Conservation (phyloP, 805 yeast species). For the Citeromyces matritensis region DNA sequence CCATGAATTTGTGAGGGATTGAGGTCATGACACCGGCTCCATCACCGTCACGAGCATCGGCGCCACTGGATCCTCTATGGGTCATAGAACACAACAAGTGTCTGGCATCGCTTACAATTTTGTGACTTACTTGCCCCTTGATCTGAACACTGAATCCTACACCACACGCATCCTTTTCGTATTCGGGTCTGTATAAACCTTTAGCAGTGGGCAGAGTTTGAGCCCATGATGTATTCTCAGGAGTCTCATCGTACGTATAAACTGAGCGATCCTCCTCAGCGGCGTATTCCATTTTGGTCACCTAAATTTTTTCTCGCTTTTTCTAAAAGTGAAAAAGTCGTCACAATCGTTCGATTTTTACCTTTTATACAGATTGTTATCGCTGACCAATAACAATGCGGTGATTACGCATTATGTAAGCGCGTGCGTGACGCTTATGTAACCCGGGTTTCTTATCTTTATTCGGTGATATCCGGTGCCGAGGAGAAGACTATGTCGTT, state of each 20-base stretch:
- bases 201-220: slow-evolving; percentile 60
- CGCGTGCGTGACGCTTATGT: too few relatives aligned
- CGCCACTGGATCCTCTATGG: slow-evolving; percentile 95
- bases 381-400: slow-evolving; percentile 8
- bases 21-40: slow-evolving; percentile 97
- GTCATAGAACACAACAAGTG: slow-evolving; percentile 91
- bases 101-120: slow-evolving; percentile 83
- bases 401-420: neutral
- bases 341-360: neutral
- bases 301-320: too few relatives aligned
- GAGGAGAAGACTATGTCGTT: too few relatives aligned
- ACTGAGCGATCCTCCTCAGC: slow-evolving; percentile 14
- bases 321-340: neutral
- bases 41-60: slow-evolving; percentile 94
- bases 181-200: slow-evolving; percentile 73
- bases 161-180: slow-evolving; percentile 96
- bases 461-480: too few relatives aligned
- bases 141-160: slow-evolving; percentile 95
- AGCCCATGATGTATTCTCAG: slow-evolving; percentile 85
- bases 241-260: slow-evolving; percentile 58
- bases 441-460: too few relatives aligned
- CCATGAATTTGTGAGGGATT: slow-evolving; percentile 79
- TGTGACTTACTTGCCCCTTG: slow-evolving; percentile 78
- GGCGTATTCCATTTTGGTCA: slow-evolving; percentile 1
- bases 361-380: slow-evolving; percentile 7